Evolutionary conservation across 2,329 filamentous ascomycete genomes (phyloP), one percentile per base, ranked within the genome.

Genomic region (Diaporthe batatas): DNA sequence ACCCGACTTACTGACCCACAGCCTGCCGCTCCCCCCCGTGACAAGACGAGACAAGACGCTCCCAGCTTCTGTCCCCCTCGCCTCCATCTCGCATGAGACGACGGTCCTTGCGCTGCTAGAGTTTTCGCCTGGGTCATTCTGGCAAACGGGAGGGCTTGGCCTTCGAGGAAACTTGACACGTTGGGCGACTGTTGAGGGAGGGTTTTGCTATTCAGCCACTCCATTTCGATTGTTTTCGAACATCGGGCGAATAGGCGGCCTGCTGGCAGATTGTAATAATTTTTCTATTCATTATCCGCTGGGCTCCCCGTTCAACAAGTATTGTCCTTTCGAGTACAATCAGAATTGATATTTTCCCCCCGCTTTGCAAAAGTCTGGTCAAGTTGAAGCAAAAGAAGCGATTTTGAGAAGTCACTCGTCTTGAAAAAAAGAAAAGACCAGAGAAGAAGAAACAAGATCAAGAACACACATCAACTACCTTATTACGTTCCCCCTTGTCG

Each of bases 311-410:
- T 79, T 74, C 72, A 74, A 75, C 72, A 68, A 67, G 69, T 79
- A 80, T 79, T 81, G 74, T 79, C 79, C 77, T 79, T 75, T 75
- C 76, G 80, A 82, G 79, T 82, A 85, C 84, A 87, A 86, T 87
- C 84, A 86, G 81, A 87, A 87, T 87, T 87, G 84, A 87, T 83
- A 86, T 84, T 75, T 75, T 83, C 78, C 77, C 77, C 78, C 79
- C 74, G 77, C 76, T 77, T 79, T 79, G 76, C 79, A 79, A 78
- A 78, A 79, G 58, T 80, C 82, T 70, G 68, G 68, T 70, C 68
- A 70, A 59, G 68, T 70, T 70, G 68, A 80, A 79, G 78, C 58
- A 76, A 74, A 75, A 77, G 76, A 73, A 73, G 59, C 42, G 67
- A 76, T 70, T 74, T 74, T 71, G 64, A 71, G 72, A 74, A 74